These are phyloP conservation scores for Sporormia fimetaria DNA, from an alignment of 495 filamentous ascomycete genomes.

Conservation along the genomic window DNA sequence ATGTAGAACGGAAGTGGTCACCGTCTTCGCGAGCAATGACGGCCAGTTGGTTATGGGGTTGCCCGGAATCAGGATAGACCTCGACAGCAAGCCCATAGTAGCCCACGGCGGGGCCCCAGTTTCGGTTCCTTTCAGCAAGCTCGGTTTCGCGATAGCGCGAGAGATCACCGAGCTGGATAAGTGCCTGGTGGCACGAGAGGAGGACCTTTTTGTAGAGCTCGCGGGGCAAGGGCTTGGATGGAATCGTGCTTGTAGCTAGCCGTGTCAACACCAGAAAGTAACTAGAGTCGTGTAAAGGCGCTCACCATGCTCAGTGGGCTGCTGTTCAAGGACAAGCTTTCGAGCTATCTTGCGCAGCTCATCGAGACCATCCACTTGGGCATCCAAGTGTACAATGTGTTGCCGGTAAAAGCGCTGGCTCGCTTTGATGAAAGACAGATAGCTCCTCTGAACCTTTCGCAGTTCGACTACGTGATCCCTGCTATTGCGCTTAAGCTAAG, in stretches of 20 bases:
- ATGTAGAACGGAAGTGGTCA: constrained; percentile 70
- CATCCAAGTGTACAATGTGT: constrained; percentile 68
- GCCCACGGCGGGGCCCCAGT: constrained; percentile 68
- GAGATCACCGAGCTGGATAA: constrained; percentile 82
- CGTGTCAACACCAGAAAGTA: too few relatives aligned
- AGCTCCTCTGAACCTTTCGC: constrained; percentile 69
- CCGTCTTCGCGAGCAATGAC: constrained; percentile 66
- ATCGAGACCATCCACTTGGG: constrained; percentile 55
- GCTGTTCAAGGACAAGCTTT: too few relatives aligned
- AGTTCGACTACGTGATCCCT: constrained; percentile 60
- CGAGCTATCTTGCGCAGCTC: constrained; percentile 42
- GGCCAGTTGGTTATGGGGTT: constrained; percentile 78
- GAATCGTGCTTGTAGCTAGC: constrained; percentile 5
- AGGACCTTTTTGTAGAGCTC: constrained; percentile 48
- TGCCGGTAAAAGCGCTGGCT: constrained; percentile 77
- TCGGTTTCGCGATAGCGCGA: constrained; percentile 79
- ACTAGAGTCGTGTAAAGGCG: too few relatives aligned
- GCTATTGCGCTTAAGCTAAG: constrained; percentile 35
- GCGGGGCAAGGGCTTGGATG: constrained; percentile 33
- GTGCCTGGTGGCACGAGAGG: constrained; percentile 66
- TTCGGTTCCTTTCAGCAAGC: constrained; percentile 49
- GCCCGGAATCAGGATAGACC: constrained; percentile 66
- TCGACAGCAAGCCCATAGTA: constrained; percentile 77
- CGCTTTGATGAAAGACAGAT: constrained; percentile 71
- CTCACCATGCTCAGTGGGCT: too few relatives aligned